Conservation (phyloP, 129 eudicot genomes). For the Ambrosia trifida region DNA sequence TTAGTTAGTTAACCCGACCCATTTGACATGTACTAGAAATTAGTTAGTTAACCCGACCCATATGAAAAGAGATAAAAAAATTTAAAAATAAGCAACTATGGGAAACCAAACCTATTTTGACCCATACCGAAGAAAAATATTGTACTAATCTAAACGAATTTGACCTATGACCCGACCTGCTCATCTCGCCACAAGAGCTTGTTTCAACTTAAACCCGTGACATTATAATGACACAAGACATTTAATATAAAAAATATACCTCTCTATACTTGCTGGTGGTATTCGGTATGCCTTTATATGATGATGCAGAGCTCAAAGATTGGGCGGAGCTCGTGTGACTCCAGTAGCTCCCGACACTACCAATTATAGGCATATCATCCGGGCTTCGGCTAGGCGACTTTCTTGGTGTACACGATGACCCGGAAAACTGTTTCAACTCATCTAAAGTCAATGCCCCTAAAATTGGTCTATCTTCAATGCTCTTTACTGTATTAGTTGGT, state of each 20-base stretch:
- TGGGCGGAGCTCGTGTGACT: conserved; percentile 38
- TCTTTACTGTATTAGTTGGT: conserved; percentile 36
- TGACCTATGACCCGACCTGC: too few species aligned
- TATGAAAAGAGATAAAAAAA: too few species aligned
- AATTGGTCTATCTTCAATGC: conserved; percentile 77
- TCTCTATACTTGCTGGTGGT: conserved; percentile 96
- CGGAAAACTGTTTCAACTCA: conserved; percentile 64
- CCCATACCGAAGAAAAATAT: background rate
- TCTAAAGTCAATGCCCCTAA: conserved; percentile 88
- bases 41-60: too few species aligned
- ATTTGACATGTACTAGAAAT: too few species aligned
- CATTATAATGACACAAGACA: background rate
- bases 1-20: too few species aligned
- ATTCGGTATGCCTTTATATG: conserved; percentile 95
- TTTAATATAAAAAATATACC: conserved; percentile 39
- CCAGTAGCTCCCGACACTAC: conserved; percentile 87
- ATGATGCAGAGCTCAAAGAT: conserved; percentile 49
- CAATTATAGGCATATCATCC: conserved; percentile 89
- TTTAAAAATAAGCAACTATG: too few species aligned
- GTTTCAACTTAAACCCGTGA: background rate
- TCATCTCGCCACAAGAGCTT: background rate
- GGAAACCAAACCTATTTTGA: background rate
- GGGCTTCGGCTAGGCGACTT: conserved; percentile 85
- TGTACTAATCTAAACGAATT: background rate
- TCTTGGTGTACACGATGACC: conserved; percentile 58